Conservation (phyloP, 345 rosid genomes). For the Linum lewisii region DNA sequence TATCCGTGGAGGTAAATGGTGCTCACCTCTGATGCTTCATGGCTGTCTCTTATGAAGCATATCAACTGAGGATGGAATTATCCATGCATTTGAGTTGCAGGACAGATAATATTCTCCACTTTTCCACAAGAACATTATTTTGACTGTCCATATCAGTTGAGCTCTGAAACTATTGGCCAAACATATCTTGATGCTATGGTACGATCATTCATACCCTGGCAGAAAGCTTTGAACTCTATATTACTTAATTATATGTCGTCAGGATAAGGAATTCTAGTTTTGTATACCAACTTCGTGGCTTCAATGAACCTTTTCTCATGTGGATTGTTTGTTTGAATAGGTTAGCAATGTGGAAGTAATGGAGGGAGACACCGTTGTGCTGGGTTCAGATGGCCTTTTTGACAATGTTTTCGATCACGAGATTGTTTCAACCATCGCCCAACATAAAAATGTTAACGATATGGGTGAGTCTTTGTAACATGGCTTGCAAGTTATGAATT, state of each 20-base stretch:
- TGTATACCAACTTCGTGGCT: too few species aligned
- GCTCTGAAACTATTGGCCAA: slow-evolving; percentile 68
- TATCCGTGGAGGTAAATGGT: slow-evolving; percentile 55
- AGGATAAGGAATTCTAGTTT: not conserved
- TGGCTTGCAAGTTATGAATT: not conserved
- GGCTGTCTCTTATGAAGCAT: not conserved
- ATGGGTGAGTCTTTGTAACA: slow-evolving; percentile 40
- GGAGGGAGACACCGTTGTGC: slow-evolving; percentile 59
- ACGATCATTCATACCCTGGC: slow-evolving; percentile 12
- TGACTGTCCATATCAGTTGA: slow-evolving; percentile 82
- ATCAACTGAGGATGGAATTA: not conserved
- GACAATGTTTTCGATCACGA: slow-evolving; percentile 79
- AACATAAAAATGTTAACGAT: slow-evolving; percentile 33
- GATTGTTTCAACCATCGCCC: slow-evolving; percentile 42
- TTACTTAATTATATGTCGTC: too few species aligned
- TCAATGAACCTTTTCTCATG: not conserved
- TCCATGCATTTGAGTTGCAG: slow-evolving; percentile 25
- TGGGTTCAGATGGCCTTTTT: slow-evolving; percentile 90
- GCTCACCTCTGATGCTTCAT: not conserved
- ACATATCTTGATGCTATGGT: slow-evolving; percentile 84
- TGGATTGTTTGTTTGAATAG: slow-evolving; percentile 22
- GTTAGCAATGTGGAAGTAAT: slow-evolving; percentile 47
- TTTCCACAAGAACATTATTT: slow-evolving; percentile 82
- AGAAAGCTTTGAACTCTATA: not conserved
- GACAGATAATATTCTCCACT: slow-evolving; percentile 52